A percentile compares a stretch with the other conserved stretches of the same genome.
phyloP scores from a whole-genome alignment of 2,329 filamentous ascomycete genomes.

The Aspergillus tubingensis region DNA sequence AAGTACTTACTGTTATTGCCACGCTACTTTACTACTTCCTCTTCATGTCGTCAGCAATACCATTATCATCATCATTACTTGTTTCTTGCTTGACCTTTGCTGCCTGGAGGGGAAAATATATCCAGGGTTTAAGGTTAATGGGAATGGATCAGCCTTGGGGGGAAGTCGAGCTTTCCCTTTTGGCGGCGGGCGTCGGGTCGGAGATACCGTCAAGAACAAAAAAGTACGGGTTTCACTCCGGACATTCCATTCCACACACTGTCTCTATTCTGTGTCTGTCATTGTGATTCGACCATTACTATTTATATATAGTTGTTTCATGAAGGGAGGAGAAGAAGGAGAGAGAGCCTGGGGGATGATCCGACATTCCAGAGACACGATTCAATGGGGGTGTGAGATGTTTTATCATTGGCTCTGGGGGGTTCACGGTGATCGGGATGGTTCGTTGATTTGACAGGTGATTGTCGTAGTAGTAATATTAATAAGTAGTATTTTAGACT shows the following conservation, averaged over 20 bases:
- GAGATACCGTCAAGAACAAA: neutral
- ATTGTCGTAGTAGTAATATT: too few species aligned
- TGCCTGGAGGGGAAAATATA: neutral
- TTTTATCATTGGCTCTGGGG: neutral
- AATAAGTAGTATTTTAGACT: too few species aligned
- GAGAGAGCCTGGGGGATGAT: too few species aligned
- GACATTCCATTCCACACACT: neutral
- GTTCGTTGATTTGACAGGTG: neutral
- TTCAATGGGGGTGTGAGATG: neutral
- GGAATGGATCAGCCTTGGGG: neutral
- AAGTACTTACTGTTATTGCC: neutral
- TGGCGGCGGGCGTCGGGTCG: neutral
- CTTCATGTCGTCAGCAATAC: too few species aligned
- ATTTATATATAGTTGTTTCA: neutral
- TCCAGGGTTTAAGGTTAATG: neutral
- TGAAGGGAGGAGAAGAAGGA: neutral
- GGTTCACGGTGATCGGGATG: neutral
- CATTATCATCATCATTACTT: too few species aligned
- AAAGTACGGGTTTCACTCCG: neutral
- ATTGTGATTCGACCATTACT: neutral
- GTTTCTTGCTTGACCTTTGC: neutral
- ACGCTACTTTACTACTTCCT: neutral
- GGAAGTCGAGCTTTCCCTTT: neutral
- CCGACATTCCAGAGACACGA: neutral
- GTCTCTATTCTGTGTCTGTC: neutral